Base-by-base conservation (phyloP, 2,329 filamentous ascomycete genomes). In the Xylariaceae sp. region DNA sequence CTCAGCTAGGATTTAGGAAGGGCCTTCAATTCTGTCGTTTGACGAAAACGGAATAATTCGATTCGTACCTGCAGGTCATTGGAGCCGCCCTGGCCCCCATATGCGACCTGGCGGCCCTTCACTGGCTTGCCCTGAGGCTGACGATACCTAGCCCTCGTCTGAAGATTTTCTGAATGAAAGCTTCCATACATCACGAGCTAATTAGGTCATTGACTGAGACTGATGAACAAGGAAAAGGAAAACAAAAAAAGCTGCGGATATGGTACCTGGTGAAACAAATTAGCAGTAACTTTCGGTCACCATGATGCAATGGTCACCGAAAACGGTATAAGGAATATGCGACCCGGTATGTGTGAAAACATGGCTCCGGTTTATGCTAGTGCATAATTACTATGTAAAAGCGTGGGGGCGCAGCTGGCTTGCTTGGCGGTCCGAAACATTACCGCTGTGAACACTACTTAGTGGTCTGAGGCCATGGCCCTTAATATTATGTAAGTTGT, bases 21-120 rank as follows among this genome's bases (percentile, higher is more conserved):
- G 34, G 41, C 43, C 19, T 24, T 26, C 19, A 9, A 33, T 33
- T 14, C 46, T 21, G 44, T 53, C 55, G 49, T 31, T 43, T 51
- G 47, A 56, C n/a, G n/a, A n/a, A n/a, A n/a, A n/a, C n/a, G n/a
- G n/a, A n/a, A n/a, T n/a, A n/a, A n/a, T n/a, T n/a, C 8, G 26
- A 43, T 36, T 56, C 44, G 53, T 60, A 56, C 57, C 57, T 60
- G 57, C 57, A 53, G 43, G 56, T 48, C 46, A 52, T 51, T 36
- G 51, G 57, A 52, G 19, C 43, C 40, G 46, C 23, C 41, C 45
- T n/a, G n/a, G n/a, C 12, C 56, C 43, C 37, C 49, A 52, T 47
- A 43, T 41, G 52, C 53, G 53, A 60, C 47, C 57, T 60, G 57
- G 57, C 57, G 44, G 17, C 37, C 24, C 36, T 37, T 53, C 44